These are phyloP conservation scores for Durio zibethinus DNA, from an alignment of 345 rosid species.

Conservation along the genomic window DNA sequence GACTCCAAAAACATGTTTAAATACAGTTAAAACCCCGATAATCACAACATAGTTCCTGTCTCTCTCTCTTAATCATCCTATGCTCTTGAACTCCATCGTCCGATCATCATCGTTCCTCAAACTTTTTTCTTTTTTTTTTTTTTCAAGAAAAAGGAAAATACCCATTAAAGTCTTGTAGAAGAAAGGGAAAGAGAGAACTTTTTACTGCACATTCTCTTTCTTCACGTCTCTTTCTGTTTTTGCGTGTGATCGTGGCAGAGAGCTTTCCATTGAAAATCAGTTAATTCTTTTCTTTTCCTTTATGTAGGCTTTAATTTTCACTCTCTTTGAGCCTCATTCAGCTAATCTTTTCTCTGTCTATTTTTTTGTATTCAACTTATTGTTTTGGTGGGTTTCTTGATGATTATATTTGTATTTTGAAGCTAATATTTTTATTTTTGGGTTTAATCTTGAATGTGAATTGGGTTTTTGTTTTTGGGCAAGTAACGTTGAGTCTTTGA, in stretches of 20 bases:
- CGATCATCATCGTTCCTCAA: conserved; percentile 35
- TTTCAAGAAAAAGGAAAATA: neutral
- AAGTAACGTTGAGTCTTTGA: neutral
- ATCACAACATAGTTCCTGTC: neutral
- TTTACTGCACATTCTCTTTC: conserved; percentile 13
- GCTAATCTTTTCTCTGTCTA: neutral
- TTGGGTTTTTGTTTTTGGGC: conserved; percentile 6
- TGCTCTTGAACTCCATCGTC: conserved; percentile 28
- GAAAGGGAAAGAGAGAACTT: conserved; percentile 15
- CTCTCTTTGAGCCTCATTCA: neutral
- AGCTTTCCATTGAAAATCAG: neutral
- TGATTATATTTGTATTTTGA: neutral
- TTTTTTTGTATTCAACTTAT: neutral
- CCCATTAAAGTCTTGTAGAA: neutral
- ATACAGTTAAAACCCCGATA: conserved; percentile 29
- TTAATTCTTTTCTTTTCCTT: neutral
- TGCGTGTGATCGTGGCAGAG: conserved; percentile 21
- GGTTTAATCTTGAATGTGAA: neutral
- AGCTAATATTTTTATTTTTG: neutral
- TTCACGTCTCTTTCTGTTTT: conserved; percentile 20
- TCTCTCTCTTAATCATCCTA: conserved; percentile 29
- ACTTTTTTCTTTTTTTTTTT: neutral
- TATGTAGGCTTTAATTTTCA: neutral
- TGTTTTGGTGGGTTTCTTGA: neutral
- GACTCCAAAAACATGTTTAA: conserved; percentile 43